Conservation (phyloP, 1,284 basidiomycete species). For the Sporisorium exsertum region DNA sequence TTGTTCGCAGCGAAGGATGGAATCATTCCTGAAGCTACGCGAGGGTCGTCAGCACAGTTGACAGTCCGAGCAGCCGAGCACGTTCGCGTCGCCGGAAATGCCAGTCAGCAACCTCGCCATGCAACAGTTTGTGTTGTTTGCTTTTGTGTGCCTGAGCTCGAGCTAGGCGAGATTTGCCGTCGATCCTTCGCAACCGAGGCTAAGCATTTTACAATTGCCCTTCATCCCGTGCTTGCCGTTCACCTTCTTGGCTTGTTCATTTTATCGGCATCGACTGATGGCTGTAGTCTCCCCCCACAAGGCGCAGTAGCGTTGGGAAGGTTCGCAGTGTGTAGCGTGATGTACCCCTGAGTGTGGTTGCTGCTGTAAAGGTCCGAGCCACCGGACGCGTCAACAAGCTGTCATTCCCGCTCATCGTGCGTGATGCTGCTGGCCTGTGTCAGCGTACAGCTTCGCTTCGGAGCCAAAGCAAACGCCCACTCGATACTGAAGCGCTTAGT, state of each 20-base stretch:
- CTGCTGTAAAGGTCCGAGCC: not conserved
- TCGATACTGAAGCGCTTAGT: not conserved
- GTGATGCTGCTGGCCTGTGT: not conserved
- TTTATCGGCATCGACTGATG: not conserved
- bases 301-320: not conserved
- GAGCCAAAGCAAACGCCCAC: not conserved
- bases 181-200: slow-evolving; percentile 1
- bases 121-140: slow-evolving; percentile 3
- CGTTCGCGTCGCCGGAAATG: slow-evolving; percentile 5
- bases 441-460: not conserved
- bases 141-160: slow-evolving; percentile 5
- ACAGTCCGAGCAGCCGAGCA: not conserved
- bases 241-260: not conserved
- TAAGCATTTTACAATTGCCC: not conserved
- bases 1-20: not conserved
- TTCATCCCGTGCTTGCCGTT: not conserved
- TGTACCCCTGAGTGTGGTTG: not conserved
- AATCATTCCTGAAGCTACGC: not conserved
- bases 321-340: not conserved
- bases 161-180: not conserved
- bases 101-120: not conserved
- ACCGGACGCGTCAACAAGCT: not conserved
- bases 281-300: not conserved
- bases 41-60: not conserved
- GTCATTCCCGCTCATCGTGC: not conserved